These are phyloP conservation scores for Fonsecaea multimorphosa DNA, from an alignment of 2,329 filamentous ascomycete genomes.

Conservation along the genomic window DNA sequence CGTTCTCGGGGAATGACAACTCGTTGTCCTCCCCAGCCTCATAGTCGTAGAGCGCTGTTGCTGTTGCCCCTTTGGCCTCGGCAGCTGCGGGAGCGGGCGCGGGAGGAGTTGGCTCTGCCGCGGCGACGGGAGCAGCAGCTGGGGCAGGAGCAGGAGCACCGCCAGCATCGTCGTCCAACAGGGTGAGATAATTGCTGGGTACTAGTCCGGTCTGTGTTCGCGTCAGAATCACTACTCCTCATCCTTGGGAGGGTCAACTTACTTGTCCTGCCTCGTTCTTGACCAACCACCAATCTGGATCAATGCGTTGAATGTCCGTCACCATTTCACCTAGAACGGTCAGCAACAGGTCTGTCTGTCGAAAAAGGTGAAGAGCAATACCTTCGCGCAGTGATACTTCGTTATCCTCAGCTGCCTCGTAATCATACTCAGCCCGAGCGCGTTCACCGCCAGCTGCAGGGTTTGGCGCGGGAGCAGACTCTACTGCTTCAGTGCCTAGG, in stretches of 20 bases:
- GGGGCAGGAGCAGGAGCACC: conserved; percentile 43
- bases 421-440: conserved; percentile 88
- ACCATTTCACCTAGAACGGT: conserved; percentile 66
- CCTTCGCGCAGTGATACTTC: conserved; percentile 91
- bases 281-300: conserved; percentile 99
- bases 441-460: conserved; percentile 63
- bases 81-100: conserved; percentile 40
- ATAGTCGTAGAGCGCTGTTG: conserved; percentile 91
- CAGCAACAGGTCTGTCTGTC: conserved; percentile 1
- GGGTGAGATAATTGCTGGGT: conserved; percentile 95
- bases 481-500: conserved; percentile 53
- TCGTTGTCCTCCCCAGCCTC: conserved; percentile 94
- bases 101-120: conserved; percentile 48
- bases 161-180: conserved; percentile 63
- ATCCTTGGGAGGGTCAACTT: conserved; percentile 46
- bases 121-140: conserved; percentile 47
- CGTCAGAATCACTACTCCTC: conserved; percentile 3
- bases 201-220: conserved; percentile 69
- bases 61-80: conserved; percentile 63
- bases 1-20: conserved; percentile 85
- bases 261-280: conserved; percentile 79
- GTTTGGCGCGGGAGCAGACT: conserved; percentile 51
- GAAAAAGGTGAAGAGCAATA: neutral
- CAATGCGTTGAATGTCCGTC: conserved; percentile 93
- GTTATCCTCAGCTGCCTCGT: conserved; percentile 97